Base-by-base conservation (phyloP, 1,284 basidiomycete species). In the Stereum hirsutum region DNA sequence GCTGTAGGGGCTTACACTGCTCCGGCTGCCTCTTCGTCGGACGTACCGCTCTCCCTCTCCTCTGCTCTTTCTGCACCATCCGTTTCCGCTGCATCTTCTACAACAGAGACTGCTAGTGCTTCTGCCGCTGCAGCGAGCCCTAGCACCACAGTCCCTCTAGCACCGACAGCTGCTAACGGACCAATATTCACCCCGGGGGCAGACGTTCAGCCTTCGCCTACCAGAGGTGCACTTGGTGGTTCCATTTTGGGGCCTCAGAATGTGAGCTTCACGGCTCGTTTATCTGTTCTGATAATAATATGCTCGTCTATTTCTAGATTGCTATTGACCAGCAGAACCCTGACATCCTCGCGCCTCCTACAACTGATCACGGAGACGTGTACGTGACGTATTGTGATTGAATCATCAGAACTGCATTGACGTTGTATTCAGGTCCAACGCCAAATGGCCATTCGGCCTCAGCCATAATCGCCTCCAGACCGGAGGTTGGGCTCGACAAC, bases 401-500 rank as follows among this genome's bases (percentile, higher is more conserved):
- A 12, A 6, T 8, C 10, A 21, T 25, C 39, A 21, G 6, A 31
- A 21, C 38, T 37, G 41, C 14, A 46, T 33, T 36, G 4, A 42
- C 25, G n/a, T 44, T 20, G 27, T 19, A 36, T 45, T 36, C 31
- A 78, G 77, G 10, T 46, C 54, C 6, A 81, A 81, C 50, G 74
- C 78, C 10, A 85, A 84, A 57, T 86, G 83, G 83, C 74, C 82
- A 0, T 83, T 85, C 58, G 64, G 66, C 46, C 57, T 85, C 45
- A 82, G 79, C 45, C 77, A 80, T 57, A 85, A 81, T 52, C 74
- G 81, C 21, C 57, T 88, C 17, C 75, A 78, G 46, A 74, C 74
- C 0, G 83, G 83, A 19, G 84, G 84, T 1, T 88, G 83, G 83
- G 78, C 81, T 28, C 70, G 81, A 43, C 72, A 83, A 52, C 70